A percentile compares a stretch with the other conserved stretches of the same genome.
Evolutionary conservation across 805 yeast species (phyloP).

Genomic region (Candida stauntonica): DNA sequence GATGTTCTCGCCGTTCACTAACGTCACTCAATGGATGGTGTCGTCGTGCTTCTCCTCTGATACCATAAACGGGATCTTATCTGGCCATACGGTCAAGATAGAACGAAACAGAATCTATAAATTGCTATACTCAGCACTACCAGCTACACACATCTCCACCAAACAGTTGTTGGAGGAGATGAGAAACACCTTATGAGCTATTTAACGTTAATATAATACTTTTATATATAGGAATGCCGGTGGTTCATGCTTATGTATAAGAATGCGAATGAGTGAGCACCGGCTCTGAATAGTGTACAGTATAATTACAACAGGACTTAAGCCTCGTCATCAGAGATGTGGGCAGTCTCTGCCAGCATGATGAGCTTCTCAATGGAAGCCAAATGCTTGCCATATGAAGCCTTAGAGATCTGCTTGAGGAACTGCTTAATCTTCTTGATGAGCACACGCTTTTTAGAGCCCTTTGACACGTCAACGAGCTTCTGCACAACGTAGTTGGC

Average conservation of each 20-base stretch:
- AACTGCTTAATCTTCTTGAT: conserved; percentile 77
- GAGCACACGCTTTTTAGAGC: conserved; percentile 61
- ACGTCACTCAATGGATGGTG: conserved; percentile 36
- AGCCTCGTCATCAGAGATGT: conserved; percentile 23
- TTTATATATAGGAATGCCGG: background rate
- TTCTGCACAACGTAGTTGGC: conserved; percentile 97
- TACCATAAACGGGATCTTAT: conserved; percentile 36
- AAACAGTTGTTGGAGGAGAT: conserved; percentile 8
- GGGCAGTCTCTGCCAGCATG: conserved; percentile 25
- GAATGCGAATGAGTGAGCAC: no score
- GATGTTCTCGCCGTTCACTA: conserved; percentile 46
- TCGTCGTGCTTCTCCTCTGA: conserved; percentile 39
- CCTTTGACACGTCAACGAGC: conserved; percentile 75
- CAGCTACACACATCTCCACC: conserved; percentile 28
- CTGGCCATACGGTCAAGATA: conserved; percentile 42
- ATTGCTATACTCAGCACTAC: conserved; percentile 49
- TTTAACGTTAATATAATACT: no score
- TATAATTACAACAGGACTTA: no score
- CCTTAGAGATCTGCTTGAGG: conserved; percentile 65
- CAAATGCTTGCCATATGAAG: conserved; percentile 73
- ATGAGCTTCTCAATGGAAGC: conserved; percentile 68
- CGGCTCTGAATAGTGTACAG: no score
- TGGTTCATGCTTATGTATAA: background rate
- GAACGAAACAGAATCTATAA: conserved; percentile 46
- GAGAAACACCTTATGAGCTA: conserved; percentile 2